Conservation (phyloP, 768 basidiomycete genomes). For the Amanita brunnescens region DNA sequence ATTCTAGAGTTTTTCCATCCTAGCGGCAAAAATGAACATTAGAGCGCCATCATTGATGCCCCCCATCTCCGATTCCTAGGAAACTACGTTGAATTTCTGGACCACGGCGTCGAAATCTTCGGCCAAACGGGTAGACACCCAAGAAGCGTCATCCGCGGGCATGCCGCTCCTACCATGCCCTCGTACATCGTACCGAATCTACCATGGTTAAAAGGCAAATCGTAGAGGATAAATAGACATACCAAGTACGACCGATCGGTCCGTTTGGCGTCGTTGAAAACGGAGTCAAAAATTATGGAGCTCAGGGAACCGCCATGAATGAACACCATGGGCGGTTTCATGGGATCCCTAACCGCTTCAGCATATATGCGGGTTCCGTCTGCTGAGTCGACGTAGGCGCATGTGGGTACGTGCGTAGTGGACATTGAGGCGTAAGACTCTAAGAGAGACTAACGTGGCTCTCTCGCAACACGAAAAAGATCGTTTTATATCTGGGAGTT, state of each 20-base stretch:
- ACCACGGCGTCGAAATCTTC: conserved; percentile 24
- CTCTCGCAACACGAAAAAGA: no score
- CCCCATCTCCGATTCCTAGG: no score
- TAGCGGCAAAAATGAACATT: no score
- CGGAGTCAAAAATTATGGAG: conserved; percentile 21
- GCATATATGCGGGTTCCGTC: conserved; percentile 30
- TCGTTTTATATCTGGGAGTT: no score
- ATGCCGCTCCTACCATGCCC: conserved; percentile 25
- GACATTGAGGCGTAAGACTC: no score
- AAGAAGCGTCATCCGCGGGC: conserved; percentile 17
- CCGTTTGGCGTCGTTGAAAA: conserved; percentile 23
- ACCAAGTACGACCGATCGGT: conserved; percentile 5
- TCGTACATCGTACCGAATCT: conserved; percentile 26
- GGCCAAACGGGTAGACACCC: conserved; percentile 19
- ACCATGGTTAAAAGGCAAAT: not conserved
- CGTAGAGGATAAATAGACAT: conserved; percentile 14
- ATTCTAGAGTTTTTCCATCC: no score
- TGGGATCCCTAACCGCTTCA: conserved; percentile 19
- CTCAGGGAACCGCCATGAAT: conserved; percentile 26
- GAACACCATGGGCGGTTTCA: conserved; percentile 25
- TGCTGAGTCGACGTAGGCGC: conserved; percentile 10
- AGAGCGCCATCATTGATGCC: no score
- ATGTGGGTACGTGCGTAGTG: not conserved
- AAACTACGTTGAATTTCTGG: conserved; percentile 18
- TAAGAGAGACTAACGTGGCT: no score